Evolutionary conservation across 2,329 filamentous ascomycete genomes (phyloP).

Genomic region (Cladosporium cucumerinum): DNA sequence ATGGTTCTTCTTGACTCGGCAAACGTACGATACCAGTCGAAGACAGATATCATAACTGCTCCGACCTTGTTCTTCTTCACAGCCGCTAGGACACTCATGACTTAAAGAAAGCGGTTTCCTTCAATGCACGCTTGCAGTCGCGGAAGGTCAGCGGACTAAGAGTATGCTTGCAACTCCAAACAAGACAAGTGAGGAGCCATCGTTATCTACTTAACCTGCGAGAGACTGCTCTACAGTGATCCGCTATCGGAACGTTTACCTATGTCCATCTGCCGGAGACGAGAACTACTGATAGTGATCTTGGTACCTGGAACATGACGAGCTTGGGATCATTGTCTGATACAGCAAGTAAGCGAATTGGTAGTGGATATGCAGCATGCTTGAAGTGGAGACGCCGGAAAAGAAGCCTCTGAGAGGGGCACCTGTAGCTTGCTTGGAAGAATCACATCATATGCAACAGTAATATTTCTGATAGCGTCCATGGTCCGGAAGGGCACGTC

Average conservation of each 20-base stretch:
- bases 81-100: not conserved
- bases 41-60: slow-evolving; percentile 6
- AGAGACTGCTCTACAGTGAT: not conserved
- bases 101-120: not conserved
- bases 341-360: not conserved
- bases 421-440: not conserved
- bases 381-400: not conserved
- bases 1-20: not conserved
- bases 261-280: not conserved
- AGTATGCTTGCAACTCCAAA: not conserved
- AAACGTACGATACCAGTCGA: slow-evolving; percentile 9
- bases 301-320: not conserved
- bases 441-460: not conserved
- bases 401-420: not conserved
- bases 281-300: not conserved
- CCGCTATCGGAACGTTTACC: not conserved
- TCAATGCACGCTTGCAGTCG: not conserved
- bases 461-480: not conserved
- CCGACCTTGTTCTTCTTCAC: slow-evolving; percentile 8
- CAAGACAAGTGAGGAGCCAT: not conserved
- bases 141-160: not conserved
- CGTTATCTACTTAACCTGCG: not conserved
- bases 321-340: not conserved
- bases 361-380: not conserved
- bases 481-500: not conserved